These are phyloP conservation scores for Hyaloscypha hepaticicola DNA, from an alignment of 495 filamentous ascomycete genomes.

Conservation along the genomic window DNA sequence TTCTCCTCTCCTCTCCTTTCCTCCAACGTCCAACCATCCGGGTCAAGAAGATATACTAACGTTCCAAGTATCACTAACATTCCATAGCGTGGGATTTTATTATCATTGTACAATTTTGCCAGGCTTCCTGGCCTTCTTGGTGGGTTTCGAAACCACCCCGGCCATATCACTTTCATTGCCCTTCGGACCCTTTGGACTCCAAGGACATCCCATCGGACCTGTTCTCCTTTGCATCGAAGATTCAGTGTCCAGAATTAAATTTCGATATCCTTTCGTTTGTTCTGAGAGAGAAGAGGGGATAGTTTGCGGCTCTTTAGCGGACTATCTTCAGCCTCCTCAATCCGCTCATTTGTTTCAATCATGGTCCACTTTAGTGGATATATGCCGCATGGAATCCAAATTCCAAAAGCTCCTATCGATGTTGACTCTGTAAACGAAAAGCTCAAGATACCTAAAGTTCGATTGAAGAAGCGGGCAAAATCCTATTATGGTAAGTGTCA, in stretches of 20 bases:
- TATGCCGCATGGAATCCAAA: not conserved
- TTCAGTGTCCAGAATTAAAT: not conserved
- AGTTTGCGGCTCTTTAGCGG: constrained; percentile 27
- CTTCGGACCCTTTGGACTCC: not conserved
- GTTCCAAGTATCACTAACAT: constrained; percentile 23
- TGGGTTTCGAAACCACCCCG: not conserved
- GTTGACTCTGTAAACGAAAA: not conserved
- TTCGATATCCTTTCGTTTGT: constrained; percentile 10
- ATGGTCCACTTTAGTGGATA: constrained; percentile 17
- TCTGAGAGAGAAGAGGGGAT: constrained; percentile 28
- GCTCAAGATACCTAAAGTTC: not conserved
- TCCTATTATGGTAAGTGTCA: not conserved
- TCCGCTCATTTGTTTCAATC: constrained; percentile 16
- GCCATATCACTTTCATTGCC: constrained; percentile 10
- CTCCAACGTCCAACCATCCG: constrained; percentile 17
- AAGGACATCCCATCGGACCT: constrained; percentile 1
- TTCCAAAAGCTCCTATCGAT: not conserved
- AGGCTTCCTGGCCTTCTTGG: not conserved
- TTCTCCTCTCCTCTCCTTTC: constrained; percentile 33
- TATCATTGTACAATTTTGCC: constrained; percentile 3
- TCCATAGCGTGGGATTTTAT: constrained; percentile 1
- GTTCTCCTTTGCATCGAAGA: constrained; percentile 1
- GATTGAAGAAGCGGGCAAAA: not conserved
- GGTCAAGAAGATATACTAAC: constrained; percentile 17
- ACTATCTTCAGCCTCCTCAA: constrained; percentile 29